Evolutionary conservation across 306 rosid genomes (phyloP), one percentile per base, ranked within the genome.

Genomic region (Ormosia semicastrata): DNA sequence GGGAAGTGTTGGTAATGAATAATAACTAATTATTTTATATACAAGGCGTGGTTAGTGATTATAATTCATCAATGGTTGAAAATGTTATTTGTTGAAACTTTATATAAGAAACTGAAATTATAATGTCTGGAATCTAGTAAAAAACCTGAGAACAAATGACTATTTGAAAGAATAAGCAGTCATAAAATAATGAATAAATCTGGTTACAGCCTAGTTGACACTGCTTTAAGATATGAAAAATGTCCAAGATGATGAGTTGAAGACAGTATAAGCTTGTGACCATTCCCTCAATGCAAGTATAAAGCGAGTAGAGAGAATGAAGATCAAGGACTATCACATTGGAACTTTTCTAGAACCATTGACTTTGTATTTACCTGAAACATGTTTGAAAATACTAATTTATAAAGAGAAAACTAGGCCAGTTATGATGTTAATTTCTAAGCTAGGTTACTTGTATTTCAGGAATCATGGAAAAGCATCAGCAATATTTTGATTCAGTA

Each of bases 341-440:
- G n/a, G 59, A 53, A 60, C n/a, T 24, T 60, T 11, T 43, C 29
- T 60, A 29, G 46, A 76, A 15, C 66, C 33, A 14, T 50, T 76
- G 52, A 59, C 52, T 68, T 41, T 12, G 50, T 56, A 46, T 70
- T 34, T 47, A 44, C 59, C 39, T 68, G 30, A 52, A 53, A 39
- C 50, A 47, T 77, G 14, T 65, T 53, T 52, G 30, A 52, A 30
- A 65, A 7, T 80, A 70, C 44, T 36, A 33, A 46, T 64, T 33
- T 73, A 50, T 34, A 11, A 47, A 71, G 36, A 77, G 59, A 52
- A 76, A 47, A 66, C 15, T 56, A 57, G 73, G 66, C 66, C 53
- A 30, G 53, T 56, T 56, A n/a, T 29, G 32, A 65, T 78, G 58
- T 70, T 58, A 70, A 40, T 82, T 86, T 72, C 60, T 43, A 41